phyloP scores from a whole-genome alignment of 1,139 yeast genomes.

The Suzukiozyma palmioleophila region DNA sequence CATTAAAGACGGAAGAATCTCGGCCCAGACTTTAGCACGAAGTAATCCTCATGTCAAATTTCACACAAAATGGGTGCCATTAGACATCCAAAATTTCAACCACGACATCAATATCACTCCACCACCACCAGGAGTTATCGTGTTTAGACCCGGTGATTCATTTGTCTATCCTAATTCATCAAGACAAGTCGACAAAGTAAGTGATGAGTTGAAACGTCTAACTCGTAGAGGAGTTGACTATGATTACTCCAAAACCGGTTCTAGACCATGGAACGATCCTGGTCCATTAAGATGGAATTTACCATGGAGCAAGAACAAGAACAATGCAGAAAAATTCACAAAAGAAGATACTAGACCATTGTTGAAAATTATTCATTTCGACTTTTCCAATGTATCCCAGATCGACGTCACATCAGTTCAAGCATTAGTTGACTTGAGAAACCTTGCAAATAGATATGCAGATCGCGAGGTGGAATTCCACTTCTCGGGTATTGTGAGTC shows the following conservation, averaged over 20 bases:
- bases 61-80: constrained; percentile 80
- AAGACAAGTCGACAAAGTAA: constrained; percentile 61
- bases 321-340: constrained; percentile 8
- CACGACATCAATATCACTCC: constrained; percentile 54
- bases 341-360: constrained; percentile 57
- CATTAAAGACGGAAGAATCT: constrained; percentile 18
- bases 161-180: constrained; percentile 82
- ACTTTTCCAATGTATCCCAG: constrained; percentile 71
- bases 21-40: constrained; percentile 19
- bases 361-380: constrained; percentile 70
- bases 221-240: constrained; percentile 61
- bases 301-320: constrained; percentile 25
- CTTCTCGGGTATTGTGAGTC: constrained; percentile 77
- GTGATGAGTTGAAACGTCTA: constrained; percentile 58
- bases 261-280: constrained; percentile 90
- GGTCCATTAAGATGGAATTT: constrained; percentile 53
- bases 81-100: constrained; percentile 54
- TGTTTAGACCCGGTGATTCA: constrained; percentile 77
- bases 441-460: constrained; percentile 68
- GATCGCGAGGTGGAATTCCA: constrained; percentile 86
- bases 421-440: constrained; percentile 69
- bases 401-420: constrained; percentile 80
- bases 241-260: constrained; percentile 47
- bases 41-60: constrained; percentile 37
- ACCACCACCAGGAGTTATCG: constrained; percentile 90